Conservation (phyloP, 805 yeast genomes). For the Nematodospora valgi region DNA sequence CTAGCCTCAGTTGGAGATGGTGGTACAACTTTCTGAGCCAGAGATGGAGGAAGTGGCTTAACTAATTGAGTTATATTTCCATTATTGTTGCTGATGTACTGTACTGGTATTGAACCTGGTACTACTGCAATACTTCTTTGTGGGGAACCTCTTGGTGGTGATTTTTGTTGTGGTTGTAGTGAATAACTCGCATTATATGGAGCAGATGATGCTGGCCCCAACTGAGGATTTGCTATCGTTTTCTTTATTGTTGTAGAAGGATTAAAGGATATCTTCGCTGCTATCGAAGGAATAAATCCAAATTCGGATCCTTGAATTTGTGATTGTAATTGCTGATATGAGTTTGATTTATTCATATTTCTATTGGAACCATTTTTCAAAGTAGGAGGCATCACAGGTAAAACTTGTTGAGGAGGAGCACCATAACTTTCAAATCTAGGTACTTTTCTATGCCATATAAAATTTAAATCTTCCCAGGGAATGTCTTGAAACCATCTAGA, state of each 20-base stretch:
- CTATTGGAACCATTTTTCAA: slow-evolving; percentile 35
- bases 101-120: no score
- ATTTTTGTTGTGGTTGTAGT: slow-evolving; percentile 1
- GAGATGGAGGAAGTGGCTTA: slow-evolving; percentile 2
- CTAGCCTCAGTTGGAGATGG: not conserved
- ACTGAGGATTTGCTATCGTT: slow-evolving; percentile 1
- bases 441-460: slow-evolving; percentile 35
- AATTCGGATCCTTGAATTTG: slow-evolving; percentile 35
- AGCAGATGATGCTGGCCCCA: not conserved
- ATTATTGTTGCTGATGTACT: no score
- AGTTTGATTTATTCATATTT: slow-evolving; percentile 32
- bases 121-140: not conserved
- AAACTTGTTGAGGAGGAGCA: not conserved
- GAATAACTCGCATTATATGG: not conserved
- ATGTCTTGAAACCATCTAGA: slow-evolving; percentile 36
- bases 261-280: slow-evolving; percentile 25
- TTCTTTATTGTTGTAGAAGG: slow-evolving; percentile 35
- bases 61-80: slow-evolving; percentile 1
- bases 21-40: not conserved
- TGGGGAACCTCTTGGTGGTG: slow-evolving; percentile 4
- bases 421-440: slow-evolving; percentile 29
- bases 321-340: slow-evolving; percentile 37
- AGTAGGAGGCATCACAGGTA: slow-evolving; percentile 15
- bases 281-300: slow-evolving; percentile 29
- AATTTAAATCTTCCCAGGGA: slow-evolving; percentile 38